A percentile compares a stretch with the other conserved stretches of the same genome.
These are phyloP conservation scores for Tuctoria greenei DNA, from an alignment of 176 grass and related monocot genomes.

Conservation along the genomic window DNA sequence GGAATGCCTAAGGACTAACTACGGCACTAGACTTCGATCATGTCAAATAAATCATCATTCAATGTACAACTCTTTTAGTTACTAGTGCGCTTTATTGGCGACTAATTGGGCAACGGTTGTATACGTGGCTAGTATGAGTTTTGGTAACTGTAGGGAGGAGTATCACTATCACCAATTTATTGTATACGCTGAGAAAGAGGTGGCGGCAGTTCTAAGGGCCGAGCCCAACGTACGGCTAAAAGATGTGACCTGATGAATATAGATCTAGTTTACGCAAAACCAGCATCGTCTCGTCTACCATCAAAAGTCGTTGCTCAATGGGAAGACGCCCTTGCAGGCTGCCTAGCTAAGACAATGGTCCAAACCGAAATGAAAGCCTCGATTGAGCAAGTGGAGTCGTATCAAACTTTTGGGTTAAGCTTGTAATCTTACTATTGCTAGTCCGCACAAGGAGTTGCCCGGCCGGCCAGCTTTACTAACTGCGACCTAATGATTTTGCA, in stretches of 20 bases:
- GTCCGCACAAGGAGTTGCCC: background rate
- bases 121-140: background rate
- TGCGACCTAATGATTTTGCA: slow-evolving; percentile 27
- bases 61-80: background rate
- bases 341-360: too few species aligned
- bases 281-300: background rate
- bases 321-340: slow-evolving; percentile 27
- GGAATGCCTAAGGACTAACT: background rate
- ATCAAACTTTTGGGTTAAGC: background rate
- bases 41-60: background rate
- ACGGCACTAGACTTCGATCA: background rate
- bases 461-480: background rate
- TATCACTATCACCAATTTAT: background rate
- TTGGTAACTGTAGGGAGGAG: background rate
- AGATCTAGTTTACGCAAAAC: slow-evolving; percentile 14
- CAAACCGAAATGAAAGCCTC: background rate
- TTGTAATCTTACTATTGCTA: background rate
- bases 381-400: background rate
- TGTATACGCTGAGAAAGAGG: background rate
- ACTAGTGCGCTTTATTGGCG: background rate
- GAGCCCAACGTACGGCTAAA: background rate
- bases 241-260: background rate
- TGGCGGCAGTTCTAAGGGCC: background rate
- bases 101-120: background rate
- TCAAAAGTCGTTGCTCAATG: background rate